Evolutionary conservation across 139 green algal genomes (phyloP).

Genomic region (Astrephomene gubernaculifera): DNA sequence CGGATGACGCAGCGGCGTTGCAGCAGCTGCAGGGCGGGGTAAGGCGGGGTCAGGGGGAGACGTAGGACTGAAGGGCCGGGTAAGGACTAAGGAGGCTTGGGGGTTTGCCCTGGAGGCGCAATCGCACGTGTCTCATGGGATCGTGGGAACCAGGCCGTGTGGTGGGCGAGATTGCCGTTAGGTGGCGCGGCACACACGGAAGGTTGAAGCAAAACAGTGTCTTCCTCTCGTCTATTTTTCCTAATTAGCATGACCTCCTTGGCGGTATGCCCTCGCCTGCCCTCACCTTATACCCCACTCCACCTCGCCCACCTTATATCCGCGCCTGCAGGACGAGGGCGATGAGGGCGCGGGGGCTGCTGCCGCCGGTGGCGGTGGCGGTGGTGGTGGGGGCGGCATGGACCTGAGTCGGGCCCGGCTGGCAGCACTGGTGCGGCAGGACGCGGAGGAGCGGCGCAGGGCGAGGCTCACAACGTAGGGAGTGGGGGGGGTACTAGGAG

Average conservation of each 20-base stretch:
- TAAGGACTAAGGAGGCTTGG: background rate
- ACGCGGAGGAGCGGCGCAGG: slow-evolving; percentile 34
- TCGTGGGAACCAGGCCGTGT: no score
- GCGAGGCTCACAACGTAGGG: background rate
- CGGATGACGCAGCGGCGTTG: slow-evolving; percentile 29
- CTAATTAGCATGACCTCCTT: no score
- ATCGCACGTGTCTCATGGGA: no score
- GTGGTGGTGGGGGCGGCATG: background rate
- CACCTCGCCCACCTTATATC: no score
- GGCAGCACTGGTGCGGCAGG: slow-evolving; percentile 18
- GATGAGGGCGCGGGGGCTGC: background rate
- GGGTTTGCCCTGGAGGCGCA: no score
- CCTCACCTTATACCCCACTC: no score
- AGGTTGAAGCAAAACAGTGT: no score
- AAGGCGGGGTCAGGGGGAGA: background rate
- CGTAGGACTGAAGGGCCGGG: background rate
- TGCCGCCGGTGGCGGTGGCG: background rate
- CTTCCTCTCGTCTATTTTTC: no score
- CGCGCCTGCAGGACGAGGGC: background rate
- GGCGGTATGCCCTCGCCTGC: no score
- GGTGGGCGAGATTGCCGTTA: no score
- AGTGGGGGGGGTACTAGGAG: background rate
- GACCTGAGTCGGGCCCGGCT: slow-evolving; percentile 20
- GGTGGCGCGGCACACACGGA: no score
- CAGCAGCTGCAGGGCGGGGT: slow-evolving; percentile 26